Base-by-base conservation (phyloP, 2,329 filamentous ascomycete genomes). In the Metarhizium rileyi region DNA sequence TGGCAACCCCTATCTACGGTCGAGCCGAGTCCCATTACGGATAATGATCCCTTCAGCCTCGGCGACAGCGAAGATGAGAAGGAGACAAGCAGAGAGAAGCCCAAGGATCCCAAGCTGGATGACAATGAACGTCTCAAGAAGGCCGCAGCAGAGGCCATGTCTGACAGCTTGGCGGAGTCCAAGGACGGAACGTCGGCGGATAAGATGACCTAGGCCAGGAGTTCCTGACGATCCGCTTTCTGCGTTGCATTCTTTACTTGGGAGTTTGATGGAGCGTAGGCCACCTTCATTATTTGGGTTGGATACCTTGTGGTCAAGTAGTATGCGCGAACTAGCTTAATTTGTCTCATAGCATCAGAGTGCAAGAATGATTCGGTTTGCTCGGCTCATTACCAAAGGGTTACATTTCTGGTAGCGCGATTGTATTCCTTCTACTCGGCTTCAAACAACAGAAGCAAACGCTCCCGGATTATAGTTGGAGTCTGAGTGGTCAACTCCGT, bases 51-150 rank as follows among this genome's bases (percentile, higher is more conserved):
- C 0, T 98, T 98, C 70, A 96, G 90, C 61, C 77, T 98, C 14
- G 93, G 93, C 5, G 91, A 97, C 59, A 95, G 89, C 61, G 91
- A 97, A 57, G 90, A 95, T 57, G 93, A 98, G 67, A 93, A 90
- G 69, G 76, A 69, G 33, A 45, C 54, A 35, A 60, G 58, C 56
- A 66, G 70, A 48, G 66, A 68, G 50, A 74, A 76, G 59, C 75
- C 83, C 52, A 76, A 77, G 61, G 71, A 75, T 26, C 63, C 64
- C 56, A 79, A 77, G 59, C 61, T 72, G 55, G 77, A 81, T 48
- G 78, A 84, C 50, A 74, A 64, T 54, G 84, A 82, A 60, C 77
- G 75, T 60, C 65, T 83, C 59, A 85, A 83, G 71, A 77, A 83
- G 64, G 81, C 80, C 2, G 81, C 84, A 25, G 76, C 76, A 10